Evolutionary conservation across 306 rosid species (phyloP), one percentile per base, ranked within the genome.

Genomic region (Lathyrus oleraceus): DNA sequence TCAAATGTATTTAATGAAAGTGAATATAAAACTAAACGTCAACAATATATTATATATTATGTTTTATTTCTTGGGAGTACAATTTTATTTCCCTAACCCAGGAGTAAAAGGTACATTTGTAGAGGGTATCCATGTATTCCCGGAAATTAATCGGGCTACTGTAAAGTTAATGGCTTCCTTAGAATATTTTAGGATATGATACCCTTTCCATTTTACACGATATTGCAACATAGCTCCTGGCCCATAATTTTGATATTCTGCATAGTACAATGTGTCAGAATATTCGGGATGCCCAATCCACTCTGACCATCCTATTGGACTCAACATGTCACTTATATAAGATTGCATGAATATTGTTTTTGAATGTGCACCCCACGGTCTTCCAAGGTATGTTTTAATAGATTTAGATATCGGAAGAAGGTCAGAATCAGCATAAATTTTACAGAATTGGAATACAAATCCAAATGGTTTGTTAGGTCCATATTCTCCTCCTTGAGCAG

Each of bases 271-370:
- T 0, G 97, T 78, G 58, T 81, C 76, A 82, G 88, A 74, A 12
- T 79, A 74, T 43, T 76, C 39, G 8, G 25, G 9, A 0, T 2
- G 1, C 28, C 58, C 90, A n/a, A 73, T 78, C 97, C 97, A 91
- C 76, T 84, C 91, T 5, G 84, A 81, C 97, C 97, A 91, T 32
- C 97, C 96, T 68, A 84, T 65, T 3, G 96, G 91, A 65, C 73
- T 79, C 32, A 89, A 10, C 60, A 65, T 74, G 7, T 69, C 53
- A 63, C 88, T 81, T 13, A 88, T 53, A 69, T 74, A 82, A 0
- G 86, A 76, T 8, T 91, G 84, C 89, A 91, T 81, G 57, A 91
- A 52, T 14, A 88, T 8, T 8, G 97, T 87, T 39, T 89, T 47
- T 0, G 96, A 91, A 60, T 68, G 87, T 4, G 15, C 39, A 76